A percentile compares a stretch with the other conserved stretches of the same genome.
These are phyloP conservation scores for Lathyrus sativus DNA, from an alignment of 306 rosid genomes.

Conservation along the genomic window DNA sequence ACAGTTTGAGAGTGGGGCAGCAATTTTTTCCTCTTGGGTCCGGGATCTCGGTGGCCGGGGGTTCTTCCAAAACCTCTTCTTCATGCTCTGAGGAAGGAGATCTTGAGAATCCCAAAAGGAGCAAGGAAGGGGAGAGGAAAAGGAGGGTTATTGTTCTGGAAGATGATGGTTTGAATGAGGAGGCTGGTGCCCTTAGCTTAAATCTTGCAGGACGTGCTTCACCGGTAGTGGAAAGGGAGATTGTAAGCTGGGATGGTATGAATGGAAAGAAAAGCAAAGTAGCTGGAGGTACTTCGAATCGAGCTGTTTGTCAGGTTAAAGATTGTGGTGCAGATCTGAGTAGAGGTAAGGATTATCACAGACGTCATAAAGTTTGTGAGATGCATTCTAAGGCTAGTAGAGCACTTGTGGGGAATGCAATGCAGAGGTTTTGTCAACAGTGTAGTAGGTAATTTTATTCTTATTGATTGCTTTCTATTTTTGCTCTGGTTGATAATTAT, in stretches of 20 bases:
- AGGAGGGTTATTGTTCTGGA: conserved; percentile 67
- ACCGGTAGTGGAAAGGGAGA: conserved; percentile 53
- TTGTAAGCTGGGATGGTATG: conserved; percentile 55
- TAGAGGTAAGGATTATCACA: conserved; percentile 78
- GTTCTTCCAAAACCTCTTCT: conserved; percentile 73
- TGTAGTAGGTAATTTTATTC: conserved; percentile 76
- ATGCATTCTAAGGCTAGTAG: conserved; percentile 83
- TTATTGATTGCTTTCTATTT: conserved; percentile 20
- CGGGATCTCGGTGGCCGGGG: conserved; percentile 55
- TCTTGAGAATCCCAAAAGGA: conserved; percentile 48
- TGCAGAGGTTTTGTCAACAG: conserved; percentile 98
- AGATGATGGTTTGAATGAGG: conserved; percentile 58
- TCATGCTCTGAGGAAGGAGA: conserved; percentile 75
- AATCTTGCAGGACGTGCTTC: conserved; percentile 66
- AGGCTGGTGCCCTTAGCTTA: conserved; percentile 57
- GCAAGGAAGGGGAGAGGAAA: conserved; percentile 70
- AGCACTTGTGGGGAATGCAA: conserved; percentile 73
- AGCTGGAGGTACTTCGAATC: conserved; percentile 57
- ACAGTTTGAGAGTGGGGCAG: conserved; percentile 48
- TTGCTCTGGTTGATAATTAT: conserved; percentile 14
- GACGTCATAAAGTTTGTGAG: conserved; percentile 92
- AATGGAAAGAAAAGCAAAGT: conserved; percentile 72
- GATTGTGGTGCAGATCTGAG: conserved; percentile 86
- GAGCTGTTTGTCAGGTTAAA: conserved; percentile 91
- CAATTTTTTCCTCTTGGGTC: conserved; percentile 60